Percentiles rank a stretch among this genome's conserved stretches.
Evolutionary conservation across 2,329 filamentous ascomycete genomes (phyloP).

Genomic region (Erysiphe pulchra): DNA sequence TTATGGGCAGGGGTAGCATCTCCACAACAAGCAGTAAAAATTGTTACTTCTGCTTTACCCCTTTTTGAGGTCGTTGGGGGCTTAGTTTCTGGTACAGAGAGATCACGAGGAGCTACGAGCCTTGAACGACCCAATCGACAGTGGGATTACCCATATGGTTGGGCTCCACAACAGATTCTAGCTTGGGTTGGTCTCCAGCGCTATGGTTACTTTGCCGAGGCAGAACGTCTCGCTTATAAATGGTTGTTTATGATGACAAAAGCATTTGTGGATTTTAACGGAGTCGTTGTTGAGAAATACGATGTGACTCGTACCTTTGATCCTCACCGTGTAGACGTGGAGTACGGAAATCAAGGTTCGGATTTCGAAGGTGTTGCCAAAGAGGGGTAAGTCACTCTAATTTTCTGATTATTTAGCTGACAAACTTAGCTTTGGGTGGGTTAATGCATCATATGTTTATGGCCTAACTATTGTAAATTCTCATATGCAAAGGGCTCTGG

Average conservation of each 20-base stretch:
- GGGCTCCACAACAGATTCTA: slow-evolving; percentile 96
- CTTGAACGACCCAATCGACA: slow-evolving; percentile 78
- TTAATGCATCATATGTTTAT: slow-evolving; percentile 93
- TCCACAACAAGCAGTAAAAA: slow-evolving; percentile 58
- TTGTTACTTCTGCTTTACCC: slow-evolving; percentile 62
- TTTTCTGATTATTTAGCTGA: slow-evolving; percentile 3
- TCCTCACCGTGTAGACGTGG: slow-evolving; percentile 80
- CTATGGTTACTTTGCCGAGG: slow-evolving; percentile 79
- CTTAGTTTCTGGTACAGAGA: slow-evolving; percentile 67
- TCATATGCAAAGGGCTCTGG: slow-evolving; percentile 71
- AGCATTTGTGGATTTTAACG: slow-evolving; percentile 95
- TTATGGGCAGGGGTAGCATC: slow-evolving; percentile 84
- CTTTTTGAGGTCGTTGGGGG: slow-evolving; percentile 75
- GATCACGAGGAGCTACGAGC: slow-evolving; percentile 58
- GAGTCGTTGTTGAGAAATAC: slow-evolving; percentile 96
- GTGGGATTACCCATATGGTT: slow-evolving; percentile 96
- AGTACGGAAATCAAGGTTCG: slow-evolving; percentile 90
- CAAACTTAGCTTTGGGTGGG: slow-evolving; percentile 67
- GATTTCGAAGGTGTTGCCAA: slow-evolving; percentile 91
- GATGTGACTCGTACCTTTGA: slow-evolving; percentile 78
- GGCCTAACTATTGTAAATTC: slow-evolving; percentile 71
- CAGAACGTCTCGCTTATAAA: slow-evolving; percentile 73
- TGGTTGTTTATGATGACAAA: slow-evolving; percentile 98
- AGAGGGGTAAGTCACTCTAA: slow-evolving; percentile 46
- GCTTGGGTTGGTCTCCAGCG: slow-evolving; percentile 83